Evolutionary conservation across 1,284 basidiomycete species (phyloP), one percentile per base, ranked within the genome.

Genomic region (Grifola frondosa): DNA sequence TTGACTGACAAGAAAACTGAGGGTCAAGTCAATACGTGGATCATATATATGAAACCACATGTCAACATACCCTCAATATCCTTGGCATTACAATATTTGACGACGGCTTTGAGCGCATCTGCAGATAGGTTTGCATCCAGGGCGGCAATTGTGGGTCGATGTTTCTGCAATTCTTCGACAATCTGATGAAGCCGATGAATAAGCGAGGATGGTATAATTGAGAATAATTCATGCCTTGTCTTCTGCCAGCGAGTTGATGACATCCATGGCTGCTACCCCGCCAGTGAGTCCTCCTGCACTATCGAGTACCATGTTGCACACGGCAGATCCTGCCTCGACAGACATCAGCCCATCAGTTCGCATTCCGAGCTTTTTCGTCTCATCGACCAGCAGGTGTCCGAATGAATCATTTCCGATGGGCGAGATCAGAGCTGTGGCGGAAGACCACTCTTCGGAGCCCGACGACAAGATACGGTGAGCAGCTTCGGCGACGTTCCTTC

Each of bases 221-320:
- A n/a, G n/a, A n/a, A n/a, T n/a, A n/a, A n/a, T n/a, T 1, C 2
- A 20, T 16, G 88, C 86, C 57, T 65, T 60, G 16, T 75, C 61
- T 15, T 63, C 64, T 26, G 70, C 61, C 31, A 91, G 60, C 2
- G 66, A 60, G 40, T 80, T 69, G 7, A 82, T 78, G 30, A 93
- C 84, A 29, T 73, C 78, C 90, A 98, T 97, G 63, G 97, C 95
- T 5, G 95, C 92, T 5, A 98, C 81, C 6, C 97, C 97, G 15
- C 79, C 80, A 2, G 86, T 71, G 9, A 99, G 73, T 41, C 81
- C 78, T 0, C 94, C 93, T 9, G 70, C 61, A 17, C 66, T 65
- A 58, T 93, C 86, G 31, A 99, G 68, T 28, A 93, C 69, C 69
- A 97, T 81, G 52, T 86, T 92, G 67, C 94, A 96, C 6, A 90